These are phyloP conservation scores for Helotiales sp. DNA, from an alignment of 2,329 filamentous ascomycete species.

Conservation along the genomic window DNA sequence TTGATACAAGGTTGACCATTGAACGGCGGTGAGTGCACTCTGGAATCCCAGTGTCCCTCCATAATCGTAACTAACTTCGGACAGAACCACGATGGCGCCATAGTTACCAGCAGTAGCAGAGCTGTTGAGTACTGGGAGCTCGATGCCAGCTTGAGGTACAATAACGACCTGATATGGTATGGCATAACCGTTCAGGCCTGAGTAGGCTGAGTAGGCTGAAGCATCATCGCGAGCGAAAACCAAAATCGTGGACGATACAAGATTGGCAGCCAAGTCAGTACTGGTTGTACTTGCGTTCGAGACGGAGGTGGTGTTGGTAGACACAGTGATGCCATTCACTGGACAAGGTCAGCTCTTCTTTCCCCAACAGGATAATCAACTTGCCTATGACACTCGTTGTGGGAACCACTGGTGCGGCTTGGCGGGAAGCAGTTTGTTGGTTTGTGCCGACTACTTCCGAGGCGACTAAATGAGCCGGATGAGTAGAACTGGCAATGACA, in stretches of 20 bases:
- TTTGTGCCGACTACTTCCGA: conserved; percentile 1
- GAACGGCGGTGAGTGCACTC: conserved; percentile 47
- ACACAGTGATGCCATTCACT: conserved; percentile 18
- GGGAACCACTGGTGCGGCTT: conserved; percentile 13
- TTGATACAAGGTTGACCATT: conserved; percentile 55
- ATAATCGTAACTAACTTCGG: conserved; percentile 43
- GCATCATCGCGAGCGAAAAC: conserved; percentile 54
- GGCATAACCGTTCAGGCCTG: conserved; percentile 59
- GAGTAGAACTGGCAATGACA: neutral
- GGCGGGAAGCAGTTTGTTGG: neutral
- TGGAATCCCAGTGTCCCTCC: conserved; percentile 41
- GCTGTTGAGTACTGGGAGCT: conserved; percentile 53
- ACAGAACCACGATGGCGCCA: conserved; percentile 52
- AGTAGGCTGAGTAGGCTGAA: conserved; percentile 48
- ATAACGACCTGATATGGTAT: conserved; percentile 57
- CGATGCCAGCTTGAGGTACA: conserved; percentile 52
- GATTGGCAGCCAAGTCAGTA: conserved; percentile 10
- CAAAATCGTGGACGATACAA: conserved; percentile 47
- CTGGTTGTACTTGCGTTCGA: neutral
- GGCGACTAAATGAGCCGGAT: neutral
- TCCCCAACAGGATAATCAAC: neutral
- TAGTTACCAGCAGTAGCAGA: conserved; percentile 51
- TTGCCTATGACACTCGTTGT: conserved; percentile 7
- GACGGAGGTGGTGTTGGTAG: conserved; percentile 21
- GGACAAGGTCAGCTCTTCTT: conserved; percentile 3